Conservation (phyloP, 164 flowering plant genomes). For the Santalum album region DNA sequence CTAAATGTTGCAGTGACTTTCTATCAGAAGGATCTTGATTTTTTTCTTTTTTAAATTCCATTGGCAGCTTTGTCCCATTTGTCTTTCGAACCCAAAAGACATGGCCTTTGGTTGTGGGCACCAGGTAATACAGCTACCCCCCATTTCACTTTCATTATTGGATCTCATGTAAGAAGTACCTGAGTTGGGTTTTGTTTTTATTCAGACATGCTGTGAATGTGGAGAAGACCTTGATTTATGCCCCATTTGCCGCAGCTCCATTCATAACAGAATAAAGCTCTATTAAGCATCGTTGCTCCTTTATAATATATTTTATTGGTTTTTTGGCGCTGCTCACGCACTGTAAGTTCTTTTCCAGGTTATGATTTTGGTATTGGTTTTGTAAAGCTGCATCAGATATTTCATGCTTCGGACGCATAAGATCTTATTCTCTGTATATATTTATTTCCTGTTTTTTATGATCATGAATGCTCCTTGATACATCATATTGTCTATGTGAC, state of each 20-base stretch:
- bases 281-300: conserved; percentile 12
- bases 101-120: conserved; percentile 68
- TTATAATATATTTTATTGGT: background rate
- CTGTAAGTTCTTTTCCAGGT: background rate
- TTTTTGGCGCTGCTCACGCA: background rate
- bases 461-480: too few species aligned
- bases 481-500: too few species aligned
- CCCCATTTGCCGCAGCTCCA: conserved; percentile 45
- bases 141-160: background rate
- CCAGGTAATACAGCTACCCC: conserved; percentile 28
- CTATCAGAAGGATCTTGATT: too few species aligned
- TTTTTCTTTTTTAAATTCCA: background rate
- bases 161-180: background rate
- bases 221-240: conserved; percentile 37
- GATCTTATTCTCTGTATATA: background rate
- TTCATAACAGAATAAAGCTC: conserved; percentile 47
- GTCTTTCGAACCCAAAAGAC: conserved; percentile 37
- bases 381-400: background rate
- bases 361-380: background rate
- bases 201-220: conserved; percentile 58
- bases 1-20: too few species aligned
- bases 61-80: conserved; percentile 57
- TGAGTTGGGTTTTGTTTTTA: background rate
- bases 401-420: background rate
- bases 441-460: background rate